Evolutionary conservation across 352 stramenopile species (phyloP).

Genomic region (Pythium rishiriense): DNA sequence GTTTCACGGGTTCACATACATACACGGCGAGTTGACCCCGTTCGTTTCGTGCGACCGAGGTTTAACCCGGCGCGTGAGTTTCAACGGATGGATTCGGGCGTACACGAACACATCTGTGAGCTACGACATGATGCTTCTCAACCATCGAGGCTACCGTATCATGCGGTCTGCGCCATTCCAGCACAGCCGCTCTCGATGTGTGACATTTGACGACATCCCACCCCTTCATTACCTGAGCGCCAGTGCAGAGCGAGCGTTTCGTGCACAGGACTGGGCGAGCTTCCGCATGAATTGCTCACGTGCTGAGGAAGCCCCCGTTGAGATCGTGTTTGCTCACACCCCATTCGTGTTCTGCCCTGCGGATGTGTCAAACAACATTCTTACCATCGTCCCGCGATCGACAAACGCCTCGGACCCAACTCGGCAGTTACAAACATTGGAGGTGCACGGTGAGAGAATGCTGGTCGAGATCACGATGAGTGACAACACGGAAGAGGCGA

Average conservation of each 20-base stretch:
- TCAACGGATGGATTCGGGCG: slow-evolving; percentile 22
- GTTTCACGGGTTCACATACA: slow-evolving; percentile 25
- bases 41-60: background rate
- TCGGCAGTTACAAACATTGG: slow-evolving; percentile 8
- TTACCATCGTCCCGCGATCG: background rate
- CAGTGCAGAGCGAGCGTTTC: slow-evolving; percentile 6
- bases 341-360: slow-evolving; percentile 27
- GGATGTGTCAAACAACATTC: slow-evolving; percentile 1
- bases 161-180: background rate
- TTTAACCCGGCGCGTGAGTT: background rate
- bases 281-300: slow-evolving; percentile 27
- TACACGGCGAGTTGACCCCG: slow-evolving; percentile 21
- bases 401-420: background rate
- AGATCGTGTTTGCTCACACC: slow-evolving; percentile 22
- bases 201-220: slow-evolving; percentile 16
- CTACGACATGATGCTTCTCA: slow-evolving; percentile 21
- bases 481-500: slow-evolving; percentile 13
- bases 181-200: slow-evolving; percentile 11
- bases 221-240: slow-evolving; percentile 21
- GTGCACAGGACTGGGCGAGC: slow-evolving; percentile 20
- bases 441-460: slow-evolving; percentile 22
- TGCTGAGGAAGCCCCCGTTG: slow-evolving; percentile 5
- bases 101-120: slow-evolving; percentile 8
- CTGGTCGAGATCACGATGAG: slow-evolving; percentile 13
- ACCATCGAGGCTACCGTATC: slow-evolving; percentile 21